phyloP scores from a whole-genome alignment of 495 filamentous ascomycete species.

The Tuber borchii region DNA sequence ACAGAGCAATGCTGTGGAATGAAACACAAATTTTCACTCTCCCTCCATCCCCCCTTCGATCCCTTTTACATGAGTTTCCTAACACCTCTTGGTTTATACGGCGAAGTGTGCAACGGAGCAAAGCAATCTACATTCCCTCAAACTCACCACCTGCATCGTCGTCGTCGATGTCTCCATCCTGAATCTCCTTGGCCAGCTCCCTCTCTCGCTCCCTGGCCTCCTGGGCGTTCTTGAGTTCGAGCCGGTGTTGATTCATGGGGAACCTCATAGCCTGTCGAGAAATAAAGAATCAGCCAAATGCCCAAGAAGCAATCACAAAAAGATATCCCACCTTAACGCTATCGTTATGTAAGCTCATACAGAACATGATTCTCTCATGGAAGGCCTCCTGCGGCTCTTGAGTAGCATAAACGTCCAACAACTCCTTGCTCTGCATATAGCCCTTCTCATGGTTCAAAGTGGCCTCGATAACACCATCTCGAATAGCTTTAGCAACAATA shows the following conservation, averaged over 20 bases:
- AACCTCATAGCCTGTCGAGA: conserved; percentile 81
- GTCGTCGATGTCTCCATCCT: conserved; percentile 94
- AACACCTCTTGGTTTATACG: neutral
- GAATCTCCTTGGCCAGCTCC: conserved; percentile 97
- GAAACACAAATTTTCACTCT: neutral
- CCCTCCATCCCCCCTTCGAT: neutral
- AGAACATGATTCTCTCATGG: conserved; percentile 89
- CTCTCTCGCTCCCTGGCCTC: conserved; percentile 92
- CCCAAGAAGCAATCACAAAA: conserved; percentile 1
- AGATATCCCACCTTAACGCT: conserved; percentile 77
- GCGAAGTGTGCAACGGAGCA: neutral
- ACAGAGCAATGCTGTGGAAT: neutral
- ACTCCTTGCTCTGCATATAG: conserved; percentile 97
- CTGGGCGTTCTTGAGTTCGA: conserved; percentile 95
- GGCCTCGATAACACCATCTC: conserved; percentile 96
- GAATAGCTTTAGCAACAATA: conserved; percentile 96
- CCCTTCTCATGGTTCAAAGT: conserved; percentile 87
- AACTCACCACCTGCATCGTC: conserved; percentile 96
- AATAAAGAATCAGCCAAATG: conserved; percentile 9
- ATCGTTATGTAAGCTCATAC: conserved; percentile 86
- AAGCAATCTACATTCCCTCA: conserved; percentile 73
- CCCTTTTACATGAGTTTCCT: neutral
- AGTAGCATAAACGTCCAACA: conserved; percentile 91
- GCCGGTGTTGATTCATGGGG: conserved; percentile 97
- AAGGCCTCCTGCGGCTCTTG: conserved; percentile 93